Evolutionary conservation across 2,329 filamentous ascomycete species (phyloP).

Genomic region (Oidium heveae): DNA sequence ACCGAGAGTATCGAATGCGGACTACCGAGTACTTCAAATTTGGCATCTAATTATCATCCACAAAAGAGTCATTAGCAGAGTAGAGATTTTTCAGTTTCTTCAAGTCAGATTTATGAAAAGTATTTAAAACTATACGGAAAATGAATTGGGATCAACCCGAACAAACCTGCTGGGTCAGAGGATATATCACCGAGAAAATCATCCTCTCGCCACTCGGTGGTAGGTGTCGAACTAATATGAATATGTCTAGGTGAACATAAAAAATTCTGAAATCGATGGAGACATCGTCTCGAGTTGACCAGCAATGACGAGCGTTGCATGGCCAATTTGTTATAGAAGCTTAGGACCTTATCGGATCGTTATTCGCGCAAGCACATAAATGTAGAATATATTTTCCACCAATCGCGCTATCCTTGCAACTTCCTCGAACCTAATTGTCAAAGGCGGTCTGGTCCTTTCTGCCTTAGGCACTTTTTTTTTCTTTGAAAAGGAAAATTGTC

Average conservation of each 20-base stretch:
- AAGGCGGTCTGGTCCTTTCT: no score
- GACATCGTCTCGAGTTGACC: background rate
- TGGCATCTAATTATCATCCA: constrained; percentile 39
- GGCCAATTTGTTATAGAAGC: background rate
- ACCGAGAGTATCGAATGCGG: constrained; percentile 89
- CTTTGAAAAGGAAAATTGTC: no score
- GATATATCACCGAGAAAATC: constrained; percentile 22
- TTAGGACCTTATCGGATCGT: no score
- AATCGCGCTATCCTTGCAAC: no score
- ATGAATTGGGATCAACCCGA: background rate
- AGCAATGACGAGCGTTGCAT: background rate
- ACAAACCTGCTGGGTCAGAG: constrained; percentile 9
- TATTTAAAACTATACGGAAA: no score
- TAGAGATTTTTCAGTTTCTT: no score
- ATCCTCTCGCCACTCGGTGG: constrained; percentile 29
- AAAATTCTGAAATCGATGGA: background rate
- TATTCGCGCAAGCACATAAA: no score
- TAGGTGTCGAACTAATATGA: constrained; percentile 36
- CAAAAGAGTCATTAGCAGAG: no score
- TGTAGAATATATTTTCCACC: no score
- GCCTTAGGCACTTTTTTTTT: no score
- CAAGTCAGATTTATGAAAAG: no score
- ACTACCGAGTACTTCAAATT: constrained; percentile 77
- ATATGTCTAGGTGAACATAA: constrained; percentile 24
- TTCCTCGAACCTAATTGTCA: no score